phyloP scores from a whole-genome alignment of 768 basidiomycete species.

The Cyclocybe cylindracea region DNA sequence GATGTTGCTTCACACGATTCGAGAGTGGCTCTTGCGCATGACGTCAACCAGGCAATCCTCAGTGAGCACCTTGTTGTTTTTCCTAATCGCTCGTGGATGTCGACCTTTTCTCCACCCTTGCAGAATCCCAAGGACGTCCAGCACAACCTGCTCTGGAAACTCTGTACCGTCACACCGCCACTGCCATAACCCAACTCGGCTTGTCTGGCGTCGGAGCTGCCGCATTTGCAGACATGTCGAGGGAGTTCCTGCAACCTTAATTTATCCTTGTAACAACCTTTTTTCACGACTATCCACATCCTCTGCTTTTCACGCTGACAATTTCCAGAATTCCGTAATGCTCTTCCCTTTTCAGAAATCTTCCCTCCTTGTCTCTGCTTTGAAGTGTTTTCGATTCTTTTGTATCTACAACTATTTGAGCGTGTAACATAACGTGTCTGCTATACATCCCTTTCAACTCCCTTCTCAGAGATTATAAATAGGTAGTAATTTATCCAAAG shows the following conservation, averaged over 20 bases:
- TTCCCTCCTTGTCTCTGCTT: neutral
- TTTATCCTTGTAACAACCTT: neutral
- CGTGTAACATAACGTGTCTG: slow-evolving; percentile 9
- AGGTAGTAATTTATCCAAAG: slow-evolving; percentile 68
- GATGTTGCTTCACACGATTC: slow-evolving; percentile 71
- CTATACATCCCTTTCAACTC: slow-evolving; percentile 10
- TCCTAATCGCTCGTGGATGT: neutral
- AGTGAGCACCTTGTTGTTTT: slow-evolving; percentile 46
- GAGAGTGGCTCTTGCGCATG: slow-evolving; percentile 65
- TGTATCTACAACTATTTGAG: slow-evolving; percentile 8
- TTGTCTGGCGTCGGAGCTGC: slow-evolving; percentile 73
- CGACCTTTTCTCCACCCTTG: neutral
- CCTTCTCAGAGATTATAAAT: slow-evolving; percentile 75
- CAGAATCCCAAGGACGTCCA: slow-evolving; percentile 81
- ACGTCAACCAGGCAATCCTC: slow-evolving; percentile 81
- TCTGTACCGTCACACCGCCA: slow-evolving; percentile 73
- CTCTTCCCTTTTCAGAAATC: neutral
- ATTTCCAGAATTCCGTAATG: neutral
- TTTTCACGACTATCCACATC: neutral
- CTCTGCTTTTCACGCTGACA: neutral
- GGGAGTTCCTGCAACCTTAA: slow-evolving; percentile 62
- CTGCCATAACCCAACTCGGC: slow-evolving; percentile 71
- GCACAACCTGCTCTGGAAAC: slow-evolving; percentile 71
- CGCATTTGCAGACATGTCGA: slow-evolving; percentile 78
- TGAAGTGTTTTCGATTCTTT: slow-evolving; percentile 4